These are phyloP conservation scores for Colletotrichum navitas DNA, from an alignment of 2,329 filamentous ascomycete species.

Conservation along the genomic window DNA sequence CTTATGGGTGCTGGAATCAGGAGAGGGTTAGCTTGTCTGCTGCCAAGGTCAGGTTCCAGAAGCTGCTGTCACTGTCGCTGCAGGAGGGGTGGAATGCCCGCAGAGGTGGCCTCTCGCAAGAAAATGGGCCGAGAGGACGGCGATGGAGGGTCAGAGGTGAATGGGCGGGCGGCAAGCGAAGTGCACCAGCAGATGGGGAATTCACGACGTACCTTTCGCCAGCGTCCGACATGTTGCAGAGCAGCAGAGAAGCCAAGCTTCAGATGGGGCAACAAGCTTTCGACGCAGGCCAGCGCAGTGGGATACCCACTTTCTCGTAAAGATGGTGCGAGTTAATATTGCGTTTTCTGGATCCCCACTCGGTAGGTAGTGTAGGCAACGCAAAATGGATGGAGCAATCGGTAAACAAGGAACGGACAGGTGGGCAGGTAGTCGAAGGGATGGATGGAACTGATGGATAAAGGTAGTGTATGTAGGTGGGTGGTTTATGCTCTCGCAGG, in stretches of 20 bases:
- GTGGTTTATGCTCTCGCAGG: constrained; percentile 30
- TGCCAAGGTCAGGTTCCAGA: constrained; percentile 24
- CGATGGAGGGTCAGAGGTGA: background rate
- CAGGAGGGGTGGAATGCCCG: constrained; percentile 16
- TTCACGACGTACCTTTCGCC: constrained; percentile 51
- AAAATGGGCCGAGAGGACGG: constrained; percentile 17
- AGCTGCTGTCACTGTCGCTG: constrained; percentile 20
- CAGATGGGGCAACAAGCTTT: constrained; percentile 2
- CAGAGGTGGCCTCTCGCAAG: constrained; percentile 33
- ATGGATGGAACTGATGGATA: background rate
- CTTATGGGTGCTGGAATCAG: constrained; percentile 58
- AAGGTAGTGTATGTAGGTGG: constrained; percentile 8
- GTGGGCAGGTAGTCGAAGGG: background rate
- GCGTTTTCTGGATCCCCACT: constrained; percentile 13
- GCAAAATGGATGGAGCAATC: constrained; percentile 31
- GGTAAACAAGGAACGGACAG: constrained; percentile 20
- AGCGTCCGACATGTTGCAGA: constrained; percentile 52
- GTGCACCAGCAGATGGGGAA: constrained; percentile 16
- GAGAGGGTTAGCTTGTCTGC: constrained; percentile 33
- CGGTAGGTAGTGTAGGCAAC: constrained; percentile 21
- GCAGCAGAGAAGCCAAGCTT: constrained; percentile 31
- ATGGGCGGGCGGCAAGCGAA: constrained; percentile 12
- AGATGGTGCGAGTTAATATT: constrained; percentile 40
- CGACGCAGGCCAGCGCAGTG: constrained; percentile 33
- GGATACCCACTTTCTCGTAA: constrained; percentile 37